Conservation (phyloP, 2,329 filamentous ascomycete species). For the Penicillium sp. region DNA sequence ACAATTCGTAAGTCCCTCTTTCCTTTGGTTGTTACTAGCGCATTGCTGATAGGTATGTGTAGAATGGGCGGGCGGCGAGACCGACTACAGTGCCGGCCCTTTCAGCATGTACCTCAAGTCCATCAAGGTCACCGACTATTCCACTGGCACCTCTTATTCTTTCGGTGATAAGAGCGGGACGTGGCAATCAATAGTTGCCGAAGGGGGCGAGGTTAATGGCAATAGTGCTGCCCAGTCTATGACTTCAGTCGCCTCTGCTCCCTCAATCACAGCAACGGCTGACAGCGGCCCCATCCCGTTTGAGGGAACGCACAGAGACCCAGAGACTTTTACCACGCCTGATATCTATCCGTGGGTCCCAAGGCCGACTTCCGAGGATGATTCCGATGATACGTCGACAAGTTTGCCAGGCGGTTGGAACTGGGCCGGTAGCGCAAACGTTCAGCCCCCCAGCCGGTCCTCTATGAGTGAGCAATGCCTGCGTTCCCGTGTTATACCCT, state of each 20-base stretch:
- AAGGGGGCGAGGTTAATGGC: constrained; percentile 77
- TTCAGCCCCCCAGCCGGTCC: constrained; percentile 72
- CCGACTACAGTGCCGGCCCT: constrained; percentile 81
- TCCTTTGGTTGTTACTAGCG: constrained; percentile 8
- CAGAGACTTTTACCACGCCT: constrained; percentile 57
- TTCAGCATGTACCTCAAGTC: constrained; percentile 84
- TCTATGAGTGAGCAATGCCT: constrained; percentile 65
- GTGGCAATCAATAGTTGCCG: constrained; percentile 80
- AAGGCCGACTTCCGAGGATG: constrained; percentile 48
- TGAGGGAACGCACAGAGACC: constrained; percentile 53
- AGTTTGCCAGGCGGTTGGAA: constrained; percentile 78
- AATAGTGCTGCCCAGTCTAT: constrained; percentile 53
- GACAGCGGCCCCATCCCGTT: constrained; percentile 71
- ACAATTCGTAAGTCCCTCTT: constrained; percentile 66
- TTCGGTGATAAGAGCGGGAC: constrained; percentile 79
- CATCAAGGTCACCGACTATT: constrained; percentile 84
- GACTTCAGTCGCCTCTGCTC: constrained; percentile 55
- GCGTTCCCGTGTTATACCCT: constrained; percentile 17
- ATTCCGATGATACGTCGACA: constrained; percentile 51
- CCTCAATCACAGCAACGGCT: constrained; percentile 66
- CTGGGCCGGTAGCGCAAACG: constrained; percentile 77
- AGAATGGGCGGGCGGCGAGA: constrained; percentile 84
- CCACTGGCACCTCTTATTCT: constrained; percentile 81
- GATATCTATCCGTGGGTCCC: constrained; percentile 73
- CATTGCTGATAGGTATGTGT: constrained; percentile 18